Conservation (phyloP, 257 asterid genomes). For the Sherardia arvensis region DNA sequence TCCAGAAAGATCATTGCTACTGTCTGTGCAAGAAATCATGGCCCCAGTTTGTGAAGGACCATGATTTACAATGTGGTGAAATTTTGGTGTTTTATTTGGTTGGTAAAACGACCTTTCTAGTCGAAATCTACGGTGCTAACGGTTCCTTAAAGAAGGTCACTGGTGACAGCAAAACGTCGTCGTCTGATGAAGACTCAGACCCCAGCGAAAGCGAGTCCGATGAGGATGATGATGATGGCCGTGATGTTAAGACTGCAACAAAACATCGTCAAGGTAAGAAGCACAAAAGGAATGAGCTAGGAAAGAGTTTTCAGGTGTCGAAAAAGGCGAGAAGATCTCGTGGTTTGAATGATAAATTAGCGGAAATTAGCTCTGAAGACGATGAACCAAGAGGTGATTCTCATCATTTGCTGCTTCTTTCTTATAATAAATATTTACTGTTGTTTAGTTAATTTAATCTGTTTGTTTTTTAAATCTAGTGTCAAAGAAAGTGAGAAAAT, state of each 20-base stretch:
- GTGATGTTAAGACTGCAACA: background rate
- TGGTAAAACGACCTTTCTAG: background rate
- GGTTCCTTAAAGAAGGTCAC: background rate
- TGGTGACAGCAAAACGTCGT: background rate
- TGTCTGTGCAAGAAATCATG: slow-evolving; percentile 1
- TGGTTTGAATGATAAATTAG: background rate
- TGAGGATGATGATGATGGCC: background rate
- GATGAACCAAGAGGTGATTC: no score
- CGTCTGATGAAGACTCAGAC: background rate
- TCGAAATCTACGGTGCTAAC: background rate
- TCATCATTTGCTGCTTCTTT: no score
- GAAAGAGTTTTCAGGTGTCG: background rate
- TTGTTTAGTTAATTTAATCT: no score
- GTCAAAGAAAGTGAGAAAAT: background rate
- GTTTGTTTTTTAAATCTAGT: no score
- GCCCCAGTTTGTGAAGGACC: background rate
- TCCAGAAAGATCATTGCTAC: background rate
- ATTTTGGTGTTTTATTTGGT: background rate
- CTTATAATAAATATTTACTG: no score
- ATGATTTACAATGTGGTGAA: background rate
- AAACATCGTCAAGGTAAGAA: background rate
- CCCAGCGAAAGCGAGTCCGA: no score
- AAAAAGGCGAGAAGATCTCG: background rate
- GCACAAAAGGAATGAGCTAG: background rate
- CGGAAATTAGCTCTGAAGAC: background rate